Percentiles rank a stretch among this genome's conserved stretches.
These are phyloP conservation scores for Podaxis mareebaensis DNA, from an alignment of 768 basidiomycete genomes.

Conservation along the genomic window DNA sequence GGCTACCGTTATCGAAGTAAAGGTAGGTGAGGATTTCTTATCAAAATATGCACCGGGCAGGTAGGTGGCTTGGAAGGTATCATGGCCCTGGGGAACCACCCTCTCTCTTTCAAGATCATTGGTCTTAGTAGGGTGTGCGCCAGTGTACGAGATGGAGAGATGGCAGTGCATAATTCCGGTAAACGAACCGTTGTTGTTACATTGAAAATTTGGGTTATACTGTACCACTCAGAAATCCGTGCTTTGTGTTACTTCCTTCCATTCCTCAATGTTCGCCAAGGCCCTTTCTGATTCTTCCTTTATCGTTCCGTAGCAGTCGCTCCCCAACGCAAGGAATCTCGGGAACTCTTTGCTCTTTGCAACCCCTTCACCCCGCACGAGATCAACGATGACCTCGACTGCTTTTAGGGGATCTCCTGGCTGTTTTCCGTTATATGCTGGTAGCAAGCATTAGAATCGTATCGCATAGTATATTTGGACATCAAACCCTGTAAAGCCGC, in stretches of 20 bases:
- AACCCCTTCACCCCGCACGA: constrained; percentile 30
- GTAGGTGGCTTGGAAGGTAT: too few relatives aligned
- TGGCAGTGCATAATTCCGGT: too few relatives aligned
- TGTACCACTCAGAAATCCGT: constrained; percentile 22
- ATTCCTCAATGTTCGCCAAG: constrained; percentile 28
- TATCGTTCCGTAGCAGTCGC: constrained; percentile 28
- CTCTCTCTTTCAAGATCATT: too few relatives aligned
- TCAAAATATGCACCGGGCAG: too few relatives aligned
- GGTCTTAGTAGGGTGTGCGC: too few relatives aligned
- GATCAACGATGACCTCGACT: constrained; percentile 33
- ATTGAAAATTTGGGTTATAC: background rate
- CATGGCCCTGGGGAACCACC: too few relatives aligned
- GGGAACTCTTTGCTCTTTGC: constrained; percentile 35
- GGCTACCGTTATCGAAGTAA: too few relatives aligned
- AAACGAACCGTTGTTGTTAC: too few relatives aligned
- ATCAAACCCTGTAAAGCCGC: constrained; percentile 26
- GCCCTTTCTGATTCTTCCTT: constrained; percentile 22
- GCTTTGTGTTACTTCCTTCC: constrained; percentile 30
- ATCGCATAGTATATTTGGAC: background rate
- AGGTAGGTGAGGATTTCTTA: too few relatives aligned
- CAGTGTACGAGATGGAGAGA: too few relatives aligned
- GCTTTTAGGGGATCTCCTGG: constrained; percentile 39
- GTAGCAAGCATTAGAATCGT: background rate
- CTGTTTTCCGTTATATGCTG: constrained; percentile 35
- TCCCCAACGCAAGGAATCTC: constrained; percentile 27